Conservation (phyloP, 345 rosid species). For the Ailanthus altissimus region DNA sequence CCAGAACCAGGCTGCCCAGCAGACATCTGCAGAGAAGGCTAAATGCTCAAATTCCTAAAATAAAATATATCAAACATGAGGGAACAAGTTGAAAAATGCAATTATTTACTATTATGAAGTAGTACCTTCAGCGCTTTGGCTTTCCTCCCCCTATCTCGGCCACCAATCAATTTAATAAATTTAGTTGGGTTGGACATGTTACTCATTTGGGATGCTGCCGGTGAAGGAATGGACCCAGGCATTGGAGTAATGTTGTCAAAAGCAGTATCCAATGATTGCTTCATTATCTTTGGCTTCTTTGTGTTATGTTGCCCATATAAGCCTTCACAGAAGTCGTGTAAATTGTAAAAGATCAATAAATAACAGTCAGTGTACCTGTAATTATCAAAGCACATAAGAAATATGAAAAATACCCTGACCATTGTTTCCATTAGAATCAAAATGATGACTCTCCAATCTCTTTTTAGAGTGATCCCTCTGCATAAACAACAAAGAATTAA, state of each 20-base stretch:
- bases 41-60: constrained; percentile 28
- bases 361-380: constrained; percentile 12
- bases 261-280: constrained; percentile 60
- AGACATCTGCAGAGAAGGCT: constrained; percentile 55
- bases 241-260: constrained; percentile 57
- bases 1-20: constrained; percentile 79
- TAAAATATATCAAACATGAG: constrained; percentile 8
- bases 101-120: constrained; percentile 23
- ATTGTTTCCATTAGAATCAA: constrained; percentile 71
- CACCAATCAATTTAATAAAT: constrained; percentile 65
- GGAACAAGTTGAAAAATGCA: constrained; percentile 14
- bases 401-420: constrained; percentile 41
- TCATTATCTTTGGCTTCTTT: constrained; percentile 78
- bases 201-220: constrained; percentile 91
- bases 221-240: constrained; percentile 76
- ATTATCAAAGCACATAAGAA: constrained; percentile 21
- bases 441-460: constrained; percentile 71
- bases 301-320: constrained; percentile 63
- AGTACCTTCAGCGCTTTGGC: constrained; percentile 75
- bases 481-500: constrained; percentile 23
- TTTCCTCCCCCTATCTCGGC: constrained; percentile 79
- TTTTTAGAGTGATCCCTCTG: constrained; percentile 79
- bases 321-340: constrained; percentile 48
- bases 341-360: constrained; percentile 27
- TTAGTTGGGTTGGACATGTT: constrained; percentile 86